Evolutionary conservation across 108 stramenopile genomes (phyloP).

Genomic region (Nitzschia sp.): DNA sequence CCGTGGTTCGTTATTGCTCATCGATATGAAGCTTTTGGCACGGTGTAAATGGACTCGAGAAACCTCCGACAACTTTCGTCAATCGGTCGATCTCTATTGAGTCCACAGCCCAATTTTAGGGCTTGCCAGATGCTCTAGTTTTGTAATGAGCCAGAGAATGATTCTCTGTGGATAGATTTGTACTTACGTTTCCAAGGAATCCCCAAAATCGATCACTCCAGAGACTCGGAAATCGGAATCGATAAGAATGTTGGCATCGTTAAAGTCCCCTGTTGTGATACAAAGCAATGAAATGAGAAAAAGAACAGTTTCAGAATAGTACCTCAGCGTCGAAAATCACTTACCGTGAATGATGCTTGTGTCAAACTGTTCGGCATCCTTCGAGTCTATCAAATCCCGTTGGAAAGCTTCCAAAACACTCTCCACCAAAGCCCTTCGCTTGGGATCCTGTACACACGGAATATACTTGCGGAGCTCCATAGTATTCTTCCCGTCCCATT

Average conservation of each 20-base stretch:
- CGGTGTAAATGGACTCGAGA: slow-evolving; percentile 38
- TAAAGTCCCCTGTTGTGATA: slow-evolving; percentile 65
- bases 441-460: slow-evolving; percentile 52
- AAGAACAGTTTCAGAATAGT: neutral
- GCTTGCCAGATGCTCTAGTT: slow-evolving; percentile 76
- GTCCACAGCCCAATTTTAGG: slow-evolving; percentile 30
- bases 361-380: slow-evolving; percentile 34
- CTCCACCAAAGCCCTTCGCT: slow-evolving; percentile 48
- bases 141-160: slow-evolving; percentile 43
- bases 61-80: slow-evolving; percentile 84
- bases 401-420: slow-evolving; percentile 72
- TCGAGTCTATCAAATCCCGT: slow-evolving; percentile 49
- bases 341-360: slow-evolving; percentile 27
- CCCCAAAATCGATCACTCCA: slow-evolving; percentile 90
- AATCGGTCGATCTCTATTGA: slow-evolving; percentile 72
- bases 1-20: slow-evolving; percentile 85
- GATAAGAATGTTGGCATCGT: slow-evolving; percentile 86
- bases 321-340: neutral
- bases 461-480: slow-evolving; percentile 60
- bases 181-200: slow-evolving; percentile 81
- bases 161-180: neutral
- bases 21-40: slow-evolving; percentile 83
- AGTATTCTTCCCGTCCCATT: slow-evolving; percentile 78
- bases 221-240: slow-evolving; percentile 53
- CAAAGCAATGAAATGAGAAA: neutral